These are phyloP conservation scores for Lonicera japonica DNA, from an alignment of 129 eudicot genomes.

Conservation along the genomic window DNA sequence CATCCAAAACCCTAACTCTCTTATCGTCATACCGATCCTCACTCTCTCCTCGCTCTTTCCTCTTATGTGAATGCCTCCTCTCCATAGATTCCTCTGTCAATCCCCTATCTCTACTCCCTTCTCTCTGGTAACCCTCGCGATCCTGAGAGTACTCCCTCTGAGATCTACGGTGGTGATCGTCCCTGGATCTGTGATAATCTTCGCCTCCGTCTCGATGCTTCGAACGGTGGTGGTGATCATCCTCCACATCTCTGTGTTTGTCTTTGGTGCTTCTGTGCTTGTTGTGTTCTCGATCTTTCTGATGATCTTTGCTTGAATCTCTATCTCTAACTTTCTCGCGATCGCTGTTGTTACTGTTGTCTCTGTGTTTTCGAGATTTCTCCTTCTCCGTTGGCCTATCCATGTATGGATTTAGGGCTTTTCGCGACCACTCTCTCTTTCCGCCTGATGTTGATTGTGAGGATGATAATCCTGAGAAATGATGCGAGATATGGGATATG, in stretches of 20 bases:
- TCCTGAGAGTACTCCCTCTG: constrained; percentile 25
- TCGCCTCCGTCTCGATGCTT: constrained; percentile 29
- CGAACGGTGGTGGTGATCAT: constrained; percentile 39
- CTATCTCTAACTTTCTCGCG: constrained; percentile 15
- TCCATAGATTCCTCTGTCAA: constrained; percentile 30
- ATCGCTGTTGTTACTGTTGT: constrained; percentile 31
- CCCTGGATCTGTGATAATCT: constrained; percentile 35
- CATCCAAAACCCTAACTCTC: constrained; percentile 72
- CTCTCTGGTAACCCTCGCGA: constrained; percentile 24
- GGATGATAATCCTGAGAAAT: not conserved
- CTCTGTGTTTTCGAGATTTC: constrained; percentile 50
- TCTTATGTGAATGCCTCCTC: constrained; percentile 35
- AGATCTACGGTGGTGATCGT: constrained; percentile 27
- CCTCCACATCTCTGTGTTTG: constrained; percentile 8
- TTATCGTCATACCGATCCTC: constrained; percentile 58
- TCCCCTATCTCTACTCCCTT: constrained; percentile 35
- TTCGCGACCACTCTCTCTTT: not conserved
- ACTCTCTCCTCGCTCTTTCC: constrained; percentile 59
- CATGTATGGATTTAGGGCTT: constrained; percentile 13
- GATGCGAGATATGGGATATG: not conserved
- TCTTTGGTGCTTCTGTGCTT: constrained; percentile 33
- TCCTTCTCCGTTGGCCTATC: constrained; percentile 37
- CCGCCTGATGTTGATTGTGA: not conserved
- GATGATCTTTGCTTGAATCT: constrained; percentile 23
- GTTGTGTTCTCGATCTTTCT: constrained; percentile 17